Conservation (phyloP, 2,329 filamentous ascomycete genomes). For the Anisogramma anomala region DNA sequence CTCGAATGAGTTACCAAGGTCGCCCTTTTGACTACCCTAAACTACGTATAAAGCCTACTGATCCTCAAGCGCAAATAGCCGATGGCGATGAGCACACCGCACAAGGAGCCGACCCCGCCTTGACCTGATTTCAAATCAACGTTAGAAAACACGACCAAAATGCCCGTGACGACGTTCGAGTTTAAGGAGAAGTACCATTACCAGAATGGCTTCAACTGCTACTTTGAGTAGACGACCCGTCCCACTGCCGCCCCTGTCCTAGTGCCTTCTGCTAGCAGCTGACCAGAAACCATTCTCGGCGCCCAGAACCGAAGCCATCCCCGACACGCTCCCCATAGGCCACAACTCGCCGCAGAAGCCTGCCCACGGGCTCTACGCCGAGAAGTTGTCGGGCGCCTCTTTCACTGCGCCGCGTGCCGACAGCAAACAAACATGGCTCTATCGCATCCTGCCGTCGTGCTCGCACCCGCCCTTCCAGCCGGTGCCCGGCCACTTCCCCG, state of each 20-base stretch:
- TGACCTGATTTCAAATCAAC: no score
- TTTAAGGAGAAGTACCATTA: slow-evolving; percentile 55
- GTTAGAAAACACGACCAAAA: no score
- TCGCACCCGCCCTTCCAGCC: slow-evolving; percentile 46
- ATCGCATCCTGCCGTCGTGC: slow-evolving; percentile 55
- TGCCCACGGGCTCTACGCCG: slow-evolving; percentile 67
- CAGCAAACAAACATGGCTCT: slow-evolving; percentile 63
- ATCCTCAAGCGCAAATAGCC: no score
- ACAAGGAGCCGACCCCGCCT: no score
- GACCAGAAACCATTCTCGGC: background rate
- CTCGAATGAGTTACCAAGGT: no score
- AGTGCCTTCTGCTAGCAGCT: background rate
- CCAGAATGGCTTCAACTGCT: slow-evolving; percentile 64
- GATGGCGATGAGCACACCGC: no score
- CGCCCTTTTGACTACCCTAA: no score
- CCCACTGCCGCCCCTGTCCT: background rate
- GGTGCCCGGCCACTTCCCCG: slow-evolving; percentile 24
- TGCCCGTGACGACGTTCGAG: slow-evolving; percentile 40
- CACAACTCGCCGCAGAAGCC: slow-evolving; percentile 76
- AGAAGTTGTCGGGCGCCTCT: slow-evolving; percentile 63
- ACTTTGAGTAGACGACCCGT: slow-evolving; percentile 53
- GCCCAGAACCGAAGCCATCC: slow-evolving; percentile 62
- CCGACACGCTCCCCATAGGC: slow-evolving; percentile 60
- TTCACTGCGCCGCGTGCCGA: slow-evolving; percentile 59
- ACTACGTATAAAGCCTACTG: no score